Evolutionary conservation across 2,329 filamentous ascomycete genomes (phyloP).

Genomic region (Rugonectria rugulosa): DNA sequence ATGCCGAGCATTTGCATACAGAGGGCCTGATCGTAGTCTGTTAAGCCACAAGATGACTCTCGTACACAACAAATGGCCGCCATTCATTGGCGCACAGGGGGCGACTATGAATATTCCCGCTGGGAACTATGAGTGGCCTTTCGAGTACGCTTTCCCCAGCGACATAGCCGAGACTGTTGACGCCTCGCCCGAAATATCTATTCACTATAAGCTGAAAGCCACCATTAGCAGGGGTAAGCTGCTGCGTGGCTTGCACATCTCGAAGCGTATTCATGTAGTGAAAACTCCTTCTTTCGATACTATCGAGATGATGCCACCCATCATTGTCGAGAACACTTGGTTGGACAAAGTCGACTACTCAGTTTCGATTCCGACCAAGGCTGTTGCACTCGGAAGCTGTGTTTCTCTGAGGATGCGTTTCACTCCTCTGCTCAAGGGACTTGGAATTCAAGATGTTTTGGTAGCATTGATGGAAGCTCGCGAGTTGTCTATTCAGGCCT

Average conservation of each 20-base stretch:
- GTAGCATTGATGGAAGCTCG: slow-evolving; percentile 81
- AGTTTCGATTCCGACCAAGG: slow-evolving; percentile 89
- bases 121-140: slow-evolving; percentile 85
- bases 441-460: slow-evolving; percentile 80
- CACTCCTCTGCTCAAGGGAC: slow-evolving; percentile 85
- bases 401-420: slow-evolving; percentile 85
- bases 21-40: slow-evolving; percentile 56
- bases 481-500: slow-evolving; percentile 65
- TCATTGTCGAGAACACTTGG: slow-evolving; percentile 97
- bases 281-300: slow-evolving; percentile 77
- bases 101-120: slow-evolving; percentile 66
- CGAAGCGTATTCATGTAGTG: slow-evolving; percentile 78
- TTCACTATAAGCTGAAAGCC: slow-evolving; percentile 89
- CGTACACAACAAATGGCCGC: slow-evolving; percentile 72
- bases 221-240: slow-evolving; percentile 87
- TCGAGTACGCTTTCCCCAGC: slow-evolving; percentile 74
- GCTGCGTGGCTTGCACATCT: slow-evolving; percentile 80
- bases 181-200: slow-evolving; percentile 82
- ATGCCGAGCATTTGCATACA: not conserved
- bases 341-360: slow-evolving; percentile 96
- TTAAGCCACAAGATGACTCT: slow-evolving; percentile 64
- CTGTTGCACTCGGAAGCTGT: slow-evolving; percentile 88
- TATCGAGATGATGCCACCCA: slow-evolving; percentile 80
- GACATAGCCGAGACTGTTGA: slow-evolving; percentile 85
- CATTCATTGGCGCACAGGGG: slow-evolving; percentile 63